Percentiles rank a stretch among this genome's conserved stretches.
Evolutionary conservation across 805 yeast genomes (phyloP).

Genomic region (Suhomyces xylopsoci): DNA sequence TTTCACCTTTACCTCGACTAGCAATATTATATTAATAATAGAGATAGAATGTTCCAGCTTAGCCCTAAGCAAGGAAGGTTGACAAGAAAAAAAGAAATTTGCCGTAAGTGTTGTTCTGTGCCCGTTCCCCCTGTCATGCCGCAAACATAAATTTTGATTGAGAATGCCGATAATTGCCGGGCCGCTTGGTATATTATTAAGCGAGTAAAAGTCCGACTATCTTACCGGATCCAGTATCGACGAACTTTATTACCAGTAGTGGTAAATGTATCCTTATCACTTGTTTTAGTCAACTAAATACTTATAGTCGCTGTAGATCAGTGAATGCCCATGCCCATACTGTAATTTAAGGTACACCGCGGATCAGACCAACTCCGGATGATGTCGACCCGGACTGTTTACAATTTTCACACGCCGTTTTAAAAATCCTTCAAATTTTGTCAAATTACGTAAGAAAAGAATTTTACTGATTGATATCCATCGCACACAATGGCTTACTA

Average conservation of each 20-base stretch:
- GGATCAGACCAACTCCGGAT: not conserved
- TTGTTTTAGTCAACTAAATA: not conserved
- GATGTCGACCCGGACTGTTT: not conserved
- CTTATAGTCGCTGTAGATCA: not conserved
- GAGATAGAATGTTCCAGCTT: not conserved
- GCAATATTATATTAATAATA: not conserved
- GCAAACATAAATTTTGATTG: not conserved
- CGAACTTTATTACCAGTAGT: too few species aligned
- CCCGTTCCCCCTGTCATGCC: not conserved
- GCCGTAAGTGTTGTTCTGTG: not conserved
- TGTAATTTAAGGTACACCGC: not conserved
- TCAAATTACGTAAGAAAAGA: not conserved
- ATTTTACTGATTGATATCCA: not conserved
- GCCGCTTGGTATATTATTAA: not conserved
- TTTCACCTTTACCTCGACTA: not conserved
- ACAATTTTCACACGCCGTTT: not conserved
- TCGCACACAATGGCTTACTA: not conserved
- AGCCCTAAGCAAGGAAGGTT: not conserved
- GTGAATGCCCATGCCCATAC: not conserved
- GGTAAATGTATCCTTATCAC: not conserved
- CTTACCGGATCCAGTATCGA: too few species aligned
- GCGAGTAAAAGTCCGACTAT: not conserved
- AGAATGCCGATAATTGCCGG: not conserved
- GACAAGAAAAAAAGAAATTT: not conserved
- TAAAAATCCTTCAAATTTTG: too few species aligned